phyloP scores from a whole-genome alignment of 768 basidiomycete species.

The Pisolithus albus region DNA sequence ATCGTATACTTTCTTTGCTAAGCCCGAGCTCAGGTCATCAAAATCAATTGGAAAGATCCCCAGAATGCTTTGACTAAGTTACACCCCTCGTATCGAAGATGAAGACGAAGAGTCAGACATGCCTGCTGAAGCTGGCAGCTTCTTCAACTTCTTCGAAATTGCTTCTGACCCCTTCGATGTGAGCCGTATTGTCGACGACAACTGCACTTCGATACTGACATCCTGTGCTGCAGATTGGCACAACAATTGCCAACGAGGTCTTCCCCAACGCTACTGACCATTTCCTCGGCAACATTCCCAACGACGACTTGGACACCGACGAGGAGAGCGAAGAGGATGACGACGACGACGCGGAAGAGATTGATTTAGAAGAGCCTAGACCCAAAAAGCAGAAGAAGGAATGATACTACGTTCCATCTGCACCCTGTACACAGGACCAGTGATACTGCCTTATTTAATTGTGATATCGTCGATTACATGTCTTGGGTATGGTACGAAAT shows the following conservation, averaged over 20 bases:
- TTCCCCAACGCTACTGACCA: slow-evolving; percentile 79
- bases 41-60: slow-evolving; percentile 78
- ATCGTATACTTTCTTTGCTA: not conserved
- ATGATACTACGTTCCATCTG: slow-evolving; percentile 14
- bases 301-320: slow-evolving; percentile 56
- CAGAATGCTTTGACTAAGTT: slow-evolving; percentile 71
- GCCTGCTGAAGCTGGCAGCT: slow-evolving; percentile 65
- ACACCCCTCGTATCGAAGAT: slow-evolving; percentile 61
- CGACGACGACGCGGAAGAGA: slow-evolving; percentile 76
- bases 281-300: slow-evolving; percentile 63
- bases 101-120: slow-evolving; percentile 55
- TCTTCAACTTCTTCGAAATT: slow-evolving; percentile 83
- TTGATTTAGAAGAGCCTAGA: slow-evolving; percentile 80
- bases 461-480: slow-evolving; percentile 6
- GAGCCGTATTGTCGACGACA: slow-evolving; percentile 20
- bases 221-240: slow-evolving; percentile 48
- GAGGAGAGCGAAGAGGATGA: slow-evolving; percentile 61
- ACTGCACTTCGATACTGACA: not conserved
- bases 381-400: slow-evolving; percentile 60
- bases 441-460: slow-evolving; percentile 22
- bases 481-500: not conserved
- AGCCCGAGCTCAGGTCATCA: slow-evolving; percentile 39
- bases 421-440: not conserved
- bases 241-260: slow-evolving; percentile 66
- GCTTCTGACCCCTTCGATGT: slow-evolving; percentile 63